Base-by-base conservation (phyloP, 2,329 filamentous ascomycete genomes). In the Furcasterigmium furcatum region DNA sequence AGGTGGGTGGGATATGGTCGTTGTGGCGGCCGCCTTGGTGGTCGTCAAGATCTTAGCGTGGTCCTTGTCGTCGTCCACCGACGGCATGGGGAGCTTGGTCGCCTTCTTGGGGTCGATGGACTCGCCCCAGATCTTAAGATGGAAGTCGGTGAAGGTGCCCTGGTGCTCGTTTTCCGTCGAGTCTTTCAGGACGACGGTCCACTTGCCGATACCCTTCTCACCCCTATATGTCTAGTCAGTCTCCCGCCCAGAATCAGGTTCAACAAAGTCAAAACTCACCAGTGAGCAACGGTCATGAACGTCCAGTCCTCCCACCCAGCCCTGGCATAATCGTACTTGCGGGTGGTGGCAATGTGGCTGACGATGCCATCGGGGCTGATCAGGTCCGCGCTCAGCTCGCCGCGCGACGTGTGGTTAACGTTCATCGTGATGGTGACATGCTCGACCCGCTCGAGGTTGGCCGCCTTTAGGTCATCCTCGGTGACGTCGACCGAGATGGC, bases 391-490 rank as follows among this genome's bases (percentile, higher is more conserved):
- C 89, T 96, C 21, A 99, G 66, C 63, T 99, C 94, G 46, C 94
- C 94, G 53, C 94, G 86, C 48, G 87, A 85, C 3, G 80, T 84
- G 62, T 99, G 94, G 45, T 88, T 80, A 20, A 96, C 79, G 58
- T 99, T 99, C 91, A 99, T 99, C 3, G 92, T 97, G 29, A 99
- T 81, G 1, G 92, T 97, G 29, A 99, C 88, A 67, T 99, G 94
- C 71, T 99, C 94, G 21, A 99, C 61, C 14, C 88, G 83, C 58
- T 84, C 89, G 13, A 99, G 64, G 61, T 99, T 99, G 54, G 89
- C 89, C 19, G 82, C 68, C 59, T 85, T 81, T 46, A 97, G 72
- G 81, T 91, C 90, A 18, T 91, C 82, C 44, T 82, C 67, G 0
- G 89, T 96, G 32, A 99, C 82, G 41, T 91, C 83, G 55, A 95